These are phyloP conservation scores for Solanum ossicruentum DNA, from an alignment of 257 asterid species.

Conservation along the genomic window DNA sequence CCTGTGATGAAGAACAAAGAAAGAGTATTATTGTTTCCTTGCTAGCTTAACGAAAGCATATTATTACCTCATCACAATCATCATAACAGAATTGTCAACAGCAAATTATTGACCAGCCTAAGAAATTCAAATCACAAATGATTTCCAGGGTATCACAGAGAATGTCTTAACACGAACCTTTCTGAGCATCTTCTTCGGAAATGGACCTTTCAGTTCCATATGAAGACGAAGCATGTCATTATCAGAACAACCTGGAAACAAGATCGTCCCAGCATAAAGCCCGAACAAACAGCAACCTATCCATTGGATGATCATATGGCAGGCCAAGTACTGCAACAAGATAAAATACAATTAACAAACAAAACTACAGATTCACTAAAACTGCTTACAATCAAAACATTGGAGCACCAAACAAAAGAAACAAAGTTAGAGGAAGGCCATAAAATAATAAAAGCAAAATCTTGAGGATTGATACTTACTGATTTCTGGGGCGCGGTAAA, in stretches of 20 bases:
- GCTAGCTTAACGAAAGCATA: too few relatives aligned
- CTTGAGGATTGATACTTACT: too few relatives aligned
- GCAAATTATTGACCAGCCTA: not conserved
- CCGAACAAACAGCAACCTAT: conserved; percentile 69
- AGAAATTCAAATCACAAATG: not conserved
- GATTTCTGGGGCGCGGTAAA: too few relatives aligned
- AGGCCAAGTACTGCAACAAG: conserved; percentile 50
- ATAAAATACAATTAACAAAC: not conserved
- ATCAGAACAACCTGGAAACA: conserved; percentile 78
- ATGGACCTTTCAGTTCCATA: conserved; percentile 89
- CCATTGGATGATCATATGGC: conserved; percentile 87
- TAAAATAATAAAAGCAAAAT: too few relatives aligned
- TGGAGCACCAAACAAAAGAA: not conserved
- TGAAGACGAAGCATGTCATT: conserved; percentile 98
- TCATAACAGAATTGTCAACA: not conserved
- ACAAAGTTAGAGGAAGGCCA: not conserved
- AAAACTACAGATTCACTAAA: not conserved
- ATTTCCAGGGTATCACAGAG: not conserved
- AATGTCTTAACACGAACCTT: not conserved
- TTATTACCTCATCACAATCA: too few relatives aligned
- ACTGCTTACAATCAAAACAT: not conserved
- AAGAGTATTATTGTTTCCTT: not conserved
- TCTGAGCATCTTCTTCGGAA: conserved; percentile 81
- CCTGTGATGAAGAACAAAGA: conserved; percentile 21
- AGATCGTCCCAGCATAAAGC: conserved; percentile 83